Evolutionary conservation across 2,329 filamentous ascomycete species (phyloP).

Genomic region (Hymenoscyphus occultus): DNA sequence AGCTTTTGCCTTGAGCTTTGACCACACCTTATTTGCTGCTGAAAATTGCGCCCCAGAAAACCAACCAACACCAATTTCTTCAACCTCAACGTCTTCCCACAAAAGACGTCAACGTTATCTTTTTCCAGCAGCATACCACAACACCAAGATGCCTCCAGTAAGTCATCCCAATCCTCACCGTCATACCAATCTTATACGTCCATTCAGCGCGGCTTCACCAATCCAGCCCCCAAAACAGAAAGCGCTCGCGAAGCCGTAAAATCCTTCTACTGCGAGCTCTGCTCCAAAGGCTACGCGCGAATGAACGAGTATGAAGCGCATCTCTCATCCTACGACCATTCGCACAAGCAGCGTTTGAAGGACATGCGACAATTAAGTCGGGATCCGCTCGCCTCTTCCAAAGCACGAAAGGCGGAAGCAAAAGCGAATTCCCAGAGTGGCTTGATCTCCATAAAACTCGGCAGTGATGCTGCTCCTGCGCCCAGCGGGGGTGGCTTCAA

Average conservation of each 20-base stretch:
- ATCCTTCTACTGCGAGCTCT: constrained; percentile 82
- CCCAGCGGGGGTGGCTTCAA: constrained; percentile 50
- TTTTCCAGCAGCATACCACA: neutral
- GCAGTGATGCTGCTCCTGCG: constrained; percentile 37
- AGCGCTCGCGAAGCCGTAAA: constrained; percentile 72
- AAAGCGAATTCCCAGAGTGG: constrained; percentile 60
- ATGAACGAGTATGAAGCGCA: constrained; percentile 97
- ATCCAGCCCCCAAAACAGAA: constrained; percentile 50
- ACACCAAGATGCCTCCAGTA: constrained; percentile 4
- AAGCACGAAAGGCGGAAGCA: constrained; percentile 67
- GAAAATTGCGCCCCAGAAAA: neutral
- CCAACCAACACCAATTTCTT: neutral
- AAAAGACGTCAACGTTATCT: neutral
- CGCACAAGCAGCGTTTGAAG: constrained; percentile 85
- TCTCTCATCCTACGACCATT: constrained; percentile 90
- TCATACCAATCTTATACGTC: constrained; percentile 8
- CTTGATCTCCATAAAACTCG: constrained; percentile 65
- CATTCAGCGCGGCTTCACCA: constrained; percentile 45
- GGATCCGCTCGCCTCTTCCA: constrained; percentile 62
- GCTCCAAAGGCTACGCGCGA: constrained; percentile 89
- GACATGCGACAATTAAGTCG: constrained; percentile 84
- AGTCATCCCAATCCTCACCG: neutral
- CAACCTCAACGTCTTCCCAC: neutral
- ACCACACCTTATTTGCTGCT: constrained; percentile 28
- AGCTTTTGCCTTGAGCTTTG: constrained; percentile 17